These are phyloP conservation scores for Punica granatum DNA, from an alignment of 345 rosid species.

Conservation along the genomic window DNA sequence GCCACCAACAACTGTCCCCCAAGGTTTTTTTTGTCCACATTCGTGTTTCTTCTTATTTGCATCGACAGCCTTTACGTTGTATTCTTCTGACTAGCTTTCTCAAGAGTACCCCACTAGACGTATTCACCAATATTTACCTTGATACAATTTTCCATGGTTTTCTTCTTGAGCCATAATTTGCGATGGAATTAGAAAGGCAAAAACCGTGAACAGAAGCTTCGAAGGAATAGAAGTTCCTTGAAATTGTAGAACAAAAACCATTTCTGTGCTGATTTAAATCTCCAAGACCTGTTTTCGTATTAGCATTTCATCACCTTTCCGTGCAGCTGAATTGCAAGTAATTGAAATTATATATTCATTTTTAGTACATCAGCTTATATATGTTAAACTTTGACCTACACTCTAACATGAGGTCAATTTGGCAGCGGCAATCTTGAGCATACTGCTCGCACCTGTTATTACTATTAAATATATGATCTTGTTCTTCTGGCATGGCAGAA, in stretches of 20 bases:
- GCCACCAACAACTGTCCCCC: conserved; percentile 25
- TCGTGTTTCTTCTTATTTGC: not conserved
- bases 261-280: not conserved
- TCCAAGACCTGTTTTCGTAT: too few relatives aligned
- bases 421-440: not conserved
- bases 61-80: not conserved
- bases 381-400: not conserved
- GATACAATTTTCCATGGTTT: too few relatives aligned
- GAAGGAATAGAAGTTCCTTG: not conserved
- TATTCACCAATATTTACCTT: not conserved
- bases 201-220: not conserved
- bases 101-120: not conserved
- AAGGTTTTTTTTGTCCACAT: conserved; percentile 31
- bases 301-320: too few relatives aligned
- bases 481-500: conserved; percentile 11
- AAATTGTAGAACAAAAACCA: not conserved
- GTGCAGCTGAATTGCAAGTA: not conserved
- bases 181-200: not conserved
- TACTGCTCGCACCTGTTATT: not conserved
- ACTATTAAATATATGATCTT: conserved; percentile 13
- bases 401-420: not conserved
- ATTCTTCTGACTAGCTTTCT: not conserved
- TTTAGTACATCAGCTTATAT: not conserved
- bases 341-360: not conserved
- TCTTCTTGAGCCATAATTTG: not conserved